These are phyloP conservation scores for Exobasidium cylindrosporum DNA, from an alignment of 1,284 basidiomycete species.

Conservation along the genomic window DNA sequence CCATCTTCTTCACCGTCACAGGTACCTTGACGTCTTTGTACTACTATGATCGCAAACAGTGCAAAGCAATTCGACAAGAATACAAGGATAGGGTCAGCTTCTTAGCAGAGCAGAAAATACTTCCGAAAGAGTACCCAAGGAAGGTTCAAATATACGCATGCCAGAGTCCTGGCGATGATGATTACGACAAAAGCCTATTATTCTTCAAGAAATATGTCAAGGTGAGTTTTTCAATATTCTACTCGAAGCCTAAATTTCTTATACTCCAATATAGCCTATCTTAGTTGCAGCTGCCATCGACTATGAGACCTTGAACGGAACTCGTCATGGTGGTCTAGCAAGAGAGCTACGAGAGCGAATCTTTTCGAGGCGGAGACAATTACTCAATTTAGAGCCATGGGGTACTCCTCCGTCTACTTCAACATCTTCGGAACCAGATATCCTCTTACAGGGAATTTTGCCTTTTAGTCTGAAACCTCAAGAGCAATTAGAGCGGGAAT, in stretches of 20 bases:
- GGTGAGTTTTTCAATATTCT: constrained; percentile 62
- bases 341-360: constrained; percentile 71
- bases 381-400: constrained; percentile 51
- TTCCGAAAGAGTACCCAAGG: constrained; percentile 69
- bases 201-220: constrained; percentile 96
- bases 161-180: constrained; percentile 92
- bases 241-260: too few species aligned
- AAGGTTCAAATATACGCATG: constrained; percentile 82
- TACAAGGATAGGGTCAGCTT: constrained; percentile 78
- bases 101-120: constrained; percentile 68
- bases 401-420: constrained; percentile 11
- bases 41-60: constrained; percentile 78
- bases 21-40: constrained; percentile 71
- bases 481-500: constrained; percentile 64
- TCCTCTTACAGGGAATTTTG: constrained; percentile 56
- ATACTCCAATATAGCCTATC: constrained; percentile 68
- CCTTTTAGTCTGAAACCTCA: constrained; percentile 65
- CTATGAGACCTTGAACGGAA: constrained; percentile 78
- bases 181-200: constrained; percentile 74
- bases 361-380: constrained; percentile 63
- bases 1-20: constrained; percentile 79
- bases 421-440: background rate
- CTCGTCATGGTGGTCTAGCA: constrained; percentile 78
- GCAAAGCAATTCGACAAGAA: constrained; percentile 70
- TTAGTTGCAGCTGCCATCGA: constrained; percentile 90